Conservation (phyloP, 108 stramenopile species). For the Cyclotella cryptica region DNA sequence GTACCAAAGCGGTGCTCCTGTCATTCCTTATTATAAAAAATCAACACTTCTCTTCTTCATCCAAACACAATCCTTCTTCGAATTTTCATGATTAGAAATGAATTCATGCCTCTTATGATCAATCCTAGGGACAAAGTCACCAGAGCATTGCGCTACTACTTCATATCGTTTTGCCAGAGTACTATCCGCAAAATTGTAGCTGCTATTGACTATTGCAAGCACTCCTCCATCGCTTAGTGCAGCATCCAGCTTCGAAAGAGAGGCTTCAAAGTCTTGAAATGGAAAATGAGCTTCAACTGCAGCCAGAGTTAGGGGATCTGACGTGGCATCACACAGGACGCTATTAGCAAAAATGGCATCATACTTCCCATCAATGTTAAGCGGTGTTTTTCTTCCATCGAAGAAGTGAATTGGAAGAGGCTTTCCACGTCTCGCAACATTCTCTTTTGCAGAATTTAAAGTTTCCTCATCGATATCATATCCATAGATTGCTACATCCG, state of each 20-base stretch:
- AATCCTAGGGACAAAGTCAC: not conserved
- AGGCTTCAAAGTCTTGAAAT: conserved; percentile 11
- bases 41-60: not conserved
- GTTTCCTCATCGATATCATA: conserved; percentile 11
- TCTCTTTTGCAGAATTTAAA: not conserved
- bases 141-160: not conserved
- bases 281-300: not conserved
- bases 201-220: conserved; percentile 5
- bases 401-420: not conserved
- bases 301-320: not conserved
- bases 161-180: not conserved
- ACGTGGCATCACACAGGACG: conserved; percentile 11
- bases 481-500: conserved; percentile 7
- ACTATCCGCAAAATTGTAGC: conserved; percentile 6
- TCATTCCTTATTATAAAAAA: too few species aligned
- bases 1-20: too few species aligned
- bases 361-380: conserved; percentile 6
- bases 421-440: not conserved
- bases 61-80: conserved; percentile 13
- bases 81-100: not conserved
- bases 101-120: not conserved
- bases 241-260: not conserved
- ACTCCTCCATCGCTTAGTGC: conserved; percentile 7
- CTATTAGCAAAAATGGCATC: conserved; percentile 31
- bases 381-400: conserved; percentile 10